phyloP scores from a whole-genome alignment of 2,329 filamentous ascomycete species.

The Blastomyces gilchristii region DNA sequence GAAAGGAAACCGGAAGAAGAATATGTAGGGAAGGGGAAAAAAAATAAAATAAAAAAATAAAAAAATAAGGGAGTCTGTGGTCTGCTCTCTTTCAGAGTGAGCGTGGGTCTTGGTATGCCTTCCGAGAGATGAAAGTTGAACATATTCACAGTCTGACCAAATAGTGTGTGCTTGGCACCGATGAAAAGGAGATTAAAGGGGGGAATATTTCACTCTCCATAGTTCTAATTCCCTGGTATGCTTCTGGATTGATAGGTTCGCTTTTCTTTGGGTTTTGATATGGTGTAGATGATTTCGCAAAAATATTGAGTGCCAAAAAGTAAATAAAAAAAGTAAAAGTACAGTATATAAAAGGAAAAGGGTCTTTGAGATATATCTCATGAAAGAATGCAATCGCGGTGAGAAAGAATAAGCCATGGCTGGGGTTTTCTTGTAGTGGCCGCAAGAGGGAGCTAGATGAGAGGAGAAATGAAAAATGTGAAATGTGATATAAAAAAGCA shows the following conservation, averaged over 20 bases:
- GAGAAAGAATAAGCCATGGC: background rate
- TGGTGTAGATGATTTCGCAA: background rate
- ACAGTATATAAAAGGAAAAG: background rate
- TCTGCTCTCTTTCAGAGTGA: too few relatives aligned
- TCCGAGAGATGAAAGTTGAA: background rate
- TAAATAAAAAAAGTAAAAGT: background rate
- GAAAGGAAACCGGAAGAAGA: background rate
- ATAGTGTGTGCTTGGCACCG: background rate
- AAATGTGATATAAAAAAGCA: background rate
- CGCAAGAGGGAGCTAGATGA: background rate
- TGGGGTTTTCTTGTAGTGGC: background rate
- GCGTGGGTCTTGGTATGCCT: too few relatives aligned
- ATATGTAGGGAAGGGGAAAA: background rate
- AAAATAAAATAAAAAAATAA: too few relatives aligned
- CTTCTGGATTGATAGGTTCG: too few relatives aligned
- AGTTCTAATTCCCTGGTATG: too few relatives aligned
- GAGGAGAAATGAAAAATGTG: background rate
- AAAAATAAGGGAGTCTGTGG: too few relatives aligned
- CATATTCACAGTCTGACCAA: too few relatives aligned
- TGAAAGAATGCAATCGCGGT: background rate
- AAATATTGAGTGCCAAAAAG: background rate
- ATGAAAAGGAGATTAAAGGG: background rate
- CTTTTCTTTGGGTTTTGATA: background rate
- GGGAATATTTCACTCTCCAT: too few relatives aligned
- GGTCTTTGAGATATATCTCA: background rate